These are phyloP conservation scores for Zoysia pacifica DNA, from an alignment of 176 grass and related monocot genomes.

Conservation along the genomic window DNA sequence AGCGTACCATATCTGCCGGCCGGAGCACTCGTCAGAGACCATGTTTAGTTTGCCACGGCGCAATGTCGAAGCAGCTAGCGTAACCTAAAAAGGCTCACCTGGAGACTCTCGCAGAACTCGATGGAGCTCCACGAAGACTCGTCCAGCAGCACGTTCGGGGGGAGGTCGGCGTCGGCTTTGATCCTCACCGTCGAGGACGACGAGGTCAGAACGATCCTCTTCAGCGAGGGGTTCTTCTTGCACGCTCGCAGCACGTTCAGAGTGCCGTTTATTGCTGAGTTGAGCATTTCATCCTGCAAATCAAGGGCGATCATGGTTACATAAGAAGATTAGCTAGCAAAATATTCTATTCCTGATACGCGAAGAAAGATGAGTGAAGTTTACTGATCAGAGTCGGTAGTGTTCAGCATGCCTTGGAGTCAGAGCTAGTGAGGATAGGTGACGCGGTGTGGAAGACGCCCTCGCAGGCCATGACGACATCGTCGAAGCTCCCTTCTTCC, in stretches of 20 bases:
- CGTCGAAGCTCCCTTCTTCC: constrained; percentile 84
- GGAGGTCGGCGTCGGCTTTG: constrained; percentile 55
- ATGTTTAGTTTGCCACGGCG: constrained; percentile 13
- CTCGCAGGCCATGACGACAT: constrained; percentile 70
- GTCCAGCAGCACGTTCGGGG: constrained; percentile 50
- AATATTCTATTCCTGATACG: neutral
- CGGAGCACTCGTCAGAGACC: neutral
- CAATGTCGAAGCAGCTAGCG: neutral
- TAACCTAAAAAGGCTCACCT: constrained; percentile 40
- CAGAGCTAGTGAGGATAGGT: constrained; percentile 59
- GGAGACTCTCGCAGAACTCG: constrained; percentile 60
- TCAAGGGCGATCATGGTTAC: neutral
- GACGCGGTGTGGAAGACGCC: constrained; percentile 89
- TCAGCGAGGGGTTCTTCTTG: constrained; percentile 75
- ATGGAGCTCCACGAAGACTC: constrained; percentile 85
- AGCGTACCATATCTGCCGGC: constrained; percentile 65
- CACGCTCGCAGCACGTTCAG: constrained; percentile 74
- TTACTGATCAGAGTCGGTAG: neutral
- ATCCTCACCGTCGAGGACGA: constrained; percentile 77
- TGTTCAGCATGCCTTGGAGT: constrained; percentile 57
- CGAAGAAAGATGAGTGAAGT: neutral
- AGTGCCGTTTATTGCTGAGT: constrained; percentile 70
- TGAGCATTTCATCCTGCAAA: constrained; percentile 39
- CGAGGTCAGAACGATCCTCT: constrained; percentile 74
- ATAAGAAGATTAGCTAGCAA: neutral